phyloP scores from a whole-genome alignment of 805 yeast species.

The Candida stauntonica region DNA sequence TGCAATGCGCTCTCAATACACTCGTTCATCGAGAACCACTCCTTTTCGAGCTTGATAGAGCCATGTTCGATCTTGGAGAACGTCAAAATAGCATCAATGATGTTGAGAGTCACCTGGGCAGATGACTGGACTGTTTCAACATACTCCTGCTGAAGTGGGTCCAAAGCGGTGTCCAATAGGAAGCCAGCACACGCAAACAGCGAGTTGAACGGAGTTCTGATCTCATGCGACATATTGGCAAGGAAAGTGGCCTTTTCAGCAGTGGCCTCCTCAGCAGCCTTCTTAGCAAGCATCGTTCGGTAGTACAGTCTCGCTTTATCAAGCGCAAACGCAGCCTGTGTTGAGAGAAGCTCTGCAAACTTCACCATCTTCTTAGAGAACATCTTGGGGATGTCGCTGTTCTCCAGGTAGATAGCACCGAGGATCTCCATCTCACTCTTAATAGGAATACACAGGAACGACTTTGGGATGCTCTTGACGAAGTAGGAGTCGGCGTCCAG shows the following conservation, averaged over 20 bases:
- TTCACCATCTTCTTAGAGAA: conserved; percentile 36
- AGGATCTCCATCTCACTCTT: conserved; percentile 36
- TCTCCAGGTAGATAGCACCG: conserved; percentile 45
- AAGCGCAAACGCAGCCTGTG: conserved; percentile 50
- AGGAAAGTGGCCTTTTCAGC: conserved; percentile 81
- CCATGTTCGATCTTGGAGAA: conserved; percentile 90
- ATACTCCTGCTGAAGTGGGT: conserved; percentile 87
- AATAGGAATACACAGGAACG: conserved; percentile 43
- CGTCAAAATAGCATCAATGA: conserved; percentile 83
- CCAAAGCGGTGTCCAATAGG: conserved; percentile 76
- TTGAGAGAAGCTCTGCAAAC: conserved; percentile 39
- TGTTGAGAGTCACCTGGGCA: conserved; percentile 79
- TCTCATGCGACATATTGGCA: conserved; percentile 84
- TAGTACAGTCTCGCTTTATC: conserved; percentile 42
- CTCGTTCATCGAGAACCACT: conserved; percentile 75
- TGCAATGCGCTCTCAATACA: conserved; percentile 85
- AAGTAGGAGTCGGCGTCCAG: conserved; percentile 39
- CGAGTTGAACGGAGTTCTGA: conserved; percentile 88
- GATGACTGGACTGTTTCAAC: conserved; percentile 79
- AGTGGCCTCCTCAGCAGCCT: conserved; percentile 86
- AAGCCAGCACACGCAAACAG: conserved; percentile 89
- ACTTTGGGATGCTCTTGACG: conserved; percentile 29
- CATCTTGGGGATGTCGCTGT: conserved; percentile 23
- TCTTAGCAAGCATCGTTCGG: conserved; percentile 63
- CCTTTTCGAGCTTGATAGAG: conserved; percentile 80